A percentile compares a stretch with the other conserved stretches of the same genome.
Evolutionary conservation across 371 early-diverging fungal genomes (phyloP).

Genomic region (Mucor ambiguus): DNA sequence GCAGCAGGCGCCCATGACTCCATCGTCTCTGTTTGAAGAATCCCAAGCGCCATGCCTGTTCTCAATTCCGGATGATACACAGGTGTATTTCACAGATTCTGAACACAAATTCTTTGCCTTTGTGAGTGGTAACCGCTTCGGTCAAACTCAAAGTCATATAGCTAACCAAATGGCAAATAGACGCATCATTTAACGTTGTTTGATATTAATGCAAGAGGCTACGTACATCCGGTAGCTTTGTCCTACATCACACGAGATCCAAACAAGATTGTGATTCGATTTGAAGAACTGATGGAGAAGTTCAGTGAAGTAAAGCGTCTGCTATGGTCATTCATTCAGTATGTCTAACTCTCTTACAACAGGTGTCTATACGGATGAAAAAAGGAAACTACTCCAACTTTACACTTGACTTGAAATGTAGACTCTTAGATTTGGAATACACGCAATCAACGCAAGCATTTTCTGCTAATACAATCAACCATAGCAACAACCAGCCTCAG

Average conservation of each 20-base stretch:
- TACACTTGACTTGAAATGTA: conserved; percentile 51
- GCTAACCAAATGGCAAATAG: conserved; percentile 19
- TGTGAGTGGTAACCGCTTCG: conserved; percentile 31
- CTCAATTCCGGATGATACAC: conserved; percentile 64
- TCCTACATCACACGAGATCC: conserved; percentile 60
- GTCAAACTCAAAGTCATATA: not conserved
- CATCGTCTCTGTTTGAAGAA: conserved; percentile 15
- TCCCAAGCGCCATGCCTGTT: conserved; percentile 24
- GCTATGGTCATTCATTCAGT: not conserved
- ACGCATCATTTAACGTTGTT: conserved; percentile 63
- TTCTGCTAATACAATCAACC: not conserved
- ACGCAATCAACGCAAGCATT: conserved; percentile 33
- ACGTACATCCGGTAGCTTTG: conserved; percentile 60
- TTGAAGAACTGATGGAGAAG: conserved; percentile 46
- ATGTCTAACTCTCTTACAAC: not conserved
- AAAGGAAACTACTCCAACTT: conserved; percentile 62
- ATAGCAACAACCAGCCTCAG: not conserved
- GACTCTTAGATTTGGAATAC: conserved; percentile 54
- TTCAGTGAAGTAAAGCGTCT: conserved; percentile 34
- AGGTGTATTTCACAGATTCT: conserved; percentile 56
- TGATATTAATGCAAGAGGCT: conserved; percentile 63
- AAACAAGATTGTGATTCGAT: conserved; percentile 50
- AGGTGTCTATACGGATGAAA: conserved; percentile 55
- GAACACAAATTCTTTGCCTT: conserved; percentile 58
- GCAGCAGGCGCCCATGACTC: conserved; percentile 1